Evolutionary conservation across 306 rosid genomes (phyloP), one percentile per base, ranked within the genome.

Genomic region (Quercus aquifolioides): DNA sequence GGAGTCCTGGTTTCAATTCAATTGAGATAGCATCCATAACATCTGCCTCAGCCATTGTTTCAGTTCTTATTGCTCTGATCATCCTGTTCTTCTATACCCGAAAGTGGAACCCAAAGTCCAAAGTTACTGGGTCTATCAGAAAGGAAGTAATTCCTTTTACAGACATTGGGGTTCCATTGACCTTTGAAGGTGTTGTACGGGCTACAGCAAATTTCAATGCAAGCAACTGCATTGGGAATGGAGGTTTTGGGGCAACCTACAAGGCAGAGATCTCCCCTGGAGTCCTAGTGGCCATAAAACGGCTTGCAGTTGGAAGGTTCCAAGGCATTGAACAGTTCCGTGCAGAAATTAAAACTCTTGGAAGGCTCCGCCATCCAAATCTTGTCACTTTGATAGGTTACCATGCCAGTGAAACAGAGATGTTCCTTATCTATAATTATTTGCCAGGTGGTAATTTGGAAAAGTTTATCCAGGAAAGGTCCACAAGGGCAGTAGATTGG

Each of bases 241-340:
- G 98, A 76, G 98, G 98, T 49, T 94, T 94, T 80, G 98, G 98
- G 19, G 92, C 98, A 67, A 94, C 97, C 28, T 94, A 94, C 46
- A 94, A 91, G 81, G 98, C 98, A 65, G 97, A 92, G 92, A 81
- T 94, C 74, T 43, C 94, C 0, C 85, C 92, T 23, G 91, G 92
- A 60, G 71, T 69, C 35, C 58, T 91, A 17, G 93, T 94, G 73
- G 98, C 98, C 2, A 86, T 94, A 49, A 94, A 94, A 83, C 93
- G 98, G 58, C 92, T 94, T 8, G 84, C 98, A 2, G 96, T 94
- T 23, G 98, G 98, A 57, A 89, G 98, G 15, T 94, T 92, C 82
- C 98, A 92, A 82, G 98, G 98, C 17, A 85, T 85, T 74, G 97
- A 87, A 83, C 98, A 94, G 80, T 94, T 94, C 69, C 87, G 87